Evolutionary conservation across 2,329 filamentous ascomycete genomes (phyloP).

Genomic region (Trichocomaceae sp.): DNA sequence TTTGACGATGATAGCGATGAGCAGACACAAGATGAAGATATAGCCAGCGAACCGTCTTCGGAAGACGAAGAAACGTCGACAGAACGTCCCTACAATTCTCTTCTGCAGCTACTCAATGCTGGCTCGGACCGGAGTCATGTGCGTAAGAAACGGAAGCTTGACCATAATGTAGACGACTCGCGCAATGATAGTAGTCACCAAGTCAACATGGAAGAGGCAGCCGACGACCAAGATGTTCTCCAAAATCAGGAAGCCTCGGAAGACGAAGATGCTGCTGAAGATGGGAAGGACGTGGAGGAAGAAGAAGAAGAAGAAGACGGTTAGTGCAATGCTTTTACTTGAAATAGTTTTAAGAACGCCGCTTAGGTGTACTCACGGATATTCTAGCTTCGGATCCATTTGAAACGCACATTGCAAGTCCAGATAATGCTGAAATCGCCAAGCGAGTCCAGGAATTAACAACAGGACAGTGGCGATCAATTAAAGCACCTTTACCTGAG

Average conservation of each 20-base stretch:
- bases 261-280: slow-evolving; percentile 31
- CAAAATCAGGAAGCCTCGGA: slow-evolving; percentile 46
- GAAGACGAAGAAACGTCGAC: slow-evolving; percentile 39
- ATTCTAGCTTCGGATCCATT: slow-evolving; percentile 61
- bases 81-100: slow-evolving; percentile 48
- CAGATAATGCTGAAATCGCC: slow-evolving; percentile 56
- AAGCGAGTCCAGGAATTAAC: slow-evolving; percentile 44
- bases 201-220: slow-evolving; percentile 19
- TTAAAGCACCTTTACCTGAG: slow-evolving; percentile 32
- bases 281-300: slow-evolving; percentile 33
- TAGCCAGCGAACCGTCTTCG: slow-evolving; percentile 28
- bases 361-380: not conserved
- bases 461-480: slow-evolving; percentile 44
- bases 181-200: slow-evolving; percentile 21
- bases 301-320: slow-evolving; percentile 32
- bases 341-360: not conserved
- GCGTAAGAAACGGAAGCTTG: slow-evolving; percentile 50
- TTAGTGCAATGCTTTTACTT: slow-evolving; percentile 3
- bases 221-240: slow-evolving; percentile 38
- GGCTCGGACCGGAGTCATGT: slow-evolving; percentile 32
- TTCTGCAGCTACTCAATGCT: slow-evolving; percentile 51
- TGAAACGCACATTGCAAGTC: slow-evolving; percentile 67
- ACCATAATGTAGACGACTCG: slow-evolving; percentile 26
- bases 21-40: slow-evolving; percentile 35
- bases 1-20: slow-evolving; percentile 34